phyloP scores from a whole-genome alignment of 2,329 filamentous ascomycete species.

The Chrysosphaeria jannelii region DNA sequence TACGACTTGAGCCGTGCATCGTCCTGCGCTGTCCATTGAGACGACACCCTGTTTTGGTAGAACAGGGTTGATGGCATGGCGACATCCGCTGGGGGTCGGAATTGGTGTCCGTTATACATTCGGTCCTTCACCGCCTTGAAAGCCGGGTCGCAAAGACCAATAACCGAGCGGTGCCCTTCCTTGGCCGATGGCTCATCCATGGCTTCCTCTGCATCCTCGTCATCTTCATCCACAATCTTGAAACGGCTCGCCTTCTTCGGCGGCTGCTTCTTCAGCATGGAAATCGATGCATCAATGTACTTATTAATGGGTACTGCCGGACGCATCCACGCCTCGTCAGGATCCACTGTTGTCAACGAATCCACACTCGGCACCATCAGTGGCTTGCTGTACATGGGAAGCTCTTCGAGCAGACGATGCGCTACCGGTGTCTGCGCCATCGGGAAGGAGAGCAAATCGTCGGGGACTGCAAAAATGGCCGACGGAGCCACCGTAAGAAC shows the following conservation, averaged over 20 bases:
- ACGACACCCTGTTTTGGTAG: constrained; percentile 62
- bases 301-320: constrained; percentile 66
- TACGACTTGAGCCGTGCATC: constrained; percentile 67
- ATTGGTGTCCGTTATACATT: constrained; percentile 71
- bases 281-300: constrained; percentile 55
- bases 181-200: constrained; percentile 6
- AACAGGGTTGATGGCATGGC: constrained; percentile 74
- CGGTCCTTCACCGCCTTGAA: constrained; percentile 75
- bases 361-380: constrained; percentile 27
- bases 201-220: constrained; percentile 10
- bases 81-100: constrained; percentile 73
- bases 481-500: constrained; percentile 31
- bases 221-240: constrained; percentile 38
- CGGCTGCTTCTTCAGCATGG: constrained; percentile 31
- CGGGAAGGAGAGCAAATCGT: constrained; percentile 55
- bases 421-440: constrained; percentile 43
- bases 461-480: constrained; percentile 54
- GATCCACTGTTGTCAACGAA: constrained; percentile 23
- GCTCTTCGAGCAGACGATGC: constrained; percentile 47
- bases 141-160: constrained; percentile 69
- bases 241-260: constrained; percentile 58
- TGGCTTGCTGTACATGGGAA: constrained; percentile 48
- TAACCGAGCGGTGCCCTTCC: constrained; percentile 7
- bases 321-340: constrained; percentile 42
- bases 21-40: constrained; percentile 73